Conservation (phyloP, 805 yeast genomes). For the Sugiyamaella boreocaroliniensis region DNA sequence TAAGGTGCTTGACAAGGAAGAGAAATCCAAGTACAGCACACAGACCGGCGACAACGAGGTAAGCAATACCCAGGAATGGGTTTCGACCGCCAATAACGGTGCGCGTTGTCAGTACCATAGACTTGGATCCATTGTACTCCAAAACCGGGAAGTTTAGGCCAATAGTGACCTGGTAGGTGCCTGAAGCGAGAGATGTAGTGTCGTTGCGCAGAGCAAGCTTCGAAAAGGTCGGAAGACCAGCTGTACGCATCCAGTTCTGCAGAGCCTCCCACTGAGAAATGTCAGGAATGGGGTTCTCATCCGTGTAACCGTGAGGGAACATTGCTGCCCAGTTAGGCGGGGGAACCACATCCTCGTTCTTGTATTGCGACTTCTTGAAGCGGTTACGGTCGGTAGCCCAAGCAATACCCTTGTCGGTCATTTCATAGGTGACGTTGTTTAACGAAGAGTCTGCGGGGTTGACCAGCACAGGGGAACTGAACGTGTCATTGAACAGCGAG, state of each 20-base stretch:
- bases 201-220: constrained; percentile 75
- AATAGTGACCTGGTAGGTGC: constrained; percentile 63
- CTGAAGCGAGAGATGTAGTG: constrained; percentile 46
- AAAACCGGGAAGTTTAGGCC: constrained; percentile 77
- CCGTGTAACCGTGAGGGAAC: constrained; percentile 87
- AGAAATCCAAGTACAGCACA: constrained; percentile 63
- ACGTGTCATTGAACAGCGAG: constrained; percentile 85
- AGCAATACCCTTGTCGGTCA: constrained; percentile 60
- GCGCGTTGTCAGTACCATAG: constrained; percentile 72
- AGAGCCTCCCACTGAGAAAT: constrained; percentile 71
- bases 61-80: constrained; percentile 75
- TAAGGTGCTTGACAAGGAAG: constrained; percentile 72
- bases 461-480: constrained; percentile 43
- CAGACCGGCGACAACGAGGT: constrained; percentile 74
- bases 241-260: constrained; percentile 98
- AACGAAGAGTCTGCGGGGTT: constrained; percentile 29
- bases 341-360: constrained; percentile 68
- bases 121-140: constrained; percentile 82
- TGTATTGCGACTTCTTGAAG: constrained; percentile 67
- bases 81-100: constrained; percentile 85
- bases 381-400: constrained; percentile 75
- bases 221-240: constrained; percentile 84
- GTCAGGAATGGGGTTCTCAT: constrained; percentile 63
- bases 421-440: constrained; percentile 29
- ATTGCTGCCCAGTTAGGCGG: constrained; percentile 84